These are phyloP conservation scores for Plicaturopsis crispa DNA, from an alignment of 768 basidiomycete species.

Conservation along the genomic window DNA sequence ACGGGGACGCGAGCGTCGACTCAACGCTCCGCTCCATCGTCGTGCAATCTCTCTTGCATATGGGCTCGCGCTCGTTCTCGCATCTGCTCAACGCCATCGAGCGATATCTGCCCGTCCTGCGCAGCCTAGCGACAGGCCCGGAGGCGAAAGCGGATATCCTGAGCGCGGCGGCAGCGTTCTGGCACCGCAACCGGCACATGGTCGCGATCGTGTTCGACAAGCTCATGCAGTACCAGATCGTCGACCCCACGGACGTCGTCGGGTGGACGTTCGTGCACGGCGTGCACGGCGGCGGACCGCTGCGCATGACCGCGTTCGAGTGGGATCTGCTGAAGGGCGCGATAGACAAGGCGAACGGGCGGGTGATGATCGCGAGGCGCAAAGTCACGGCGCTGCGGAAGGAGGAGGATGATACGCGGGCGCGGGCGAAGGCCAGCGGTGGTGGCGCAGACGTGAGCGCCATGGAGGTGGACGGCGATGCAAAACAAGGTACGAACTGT, in stretches of 20 bases:
- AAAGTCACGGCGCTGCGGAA: conserved; percentile 71
- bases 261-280: conserved; percentile 71
- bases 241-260: conserved; percentile 90
- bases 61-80: conserved; percentile 94
- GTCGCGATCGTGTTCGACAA: conserved; percentile 93
- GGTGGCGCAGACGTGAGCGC: conserved; percentile 38
- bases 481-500: conserved; percentile 43
- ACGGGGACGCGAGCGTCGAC: conserved; percentile 56
- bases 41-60: conserved; percentile 81
- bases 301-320: conserved; percentile 52
- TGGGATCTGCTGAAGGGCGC: conserved; percentile 84
- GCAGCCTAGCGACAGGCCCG: conserved; percentile 39
- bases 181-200: conserved; percentile 82
- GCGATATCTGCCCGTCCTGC: conserved; percentile 77
- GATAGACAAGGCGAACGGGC: conserved; percentile 85
- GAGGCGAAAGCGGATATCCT: conserved; percentile 43
- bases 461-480: conserved; percentile 70
- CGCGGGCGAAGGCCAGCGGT: conserved; percentile 60
- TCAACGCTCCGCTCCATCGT: conserved; percentile 67
- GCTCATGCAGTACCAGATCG: conserved; percentile 96
- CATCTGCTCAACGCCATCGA: conserved; percentile 98
- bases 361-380: conserved; percentile 70
- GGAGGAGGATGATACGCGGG: conserved; percentile 84
- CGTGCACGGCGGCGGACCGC: conserved; percentile 23
- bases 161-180: conserved; percentile 65